Evolutionary conservation across 1,139 yeast species (phyloP), one percentile per base, ranked within the genome.

Genomic region (Geotrichum reessii): DNA sequence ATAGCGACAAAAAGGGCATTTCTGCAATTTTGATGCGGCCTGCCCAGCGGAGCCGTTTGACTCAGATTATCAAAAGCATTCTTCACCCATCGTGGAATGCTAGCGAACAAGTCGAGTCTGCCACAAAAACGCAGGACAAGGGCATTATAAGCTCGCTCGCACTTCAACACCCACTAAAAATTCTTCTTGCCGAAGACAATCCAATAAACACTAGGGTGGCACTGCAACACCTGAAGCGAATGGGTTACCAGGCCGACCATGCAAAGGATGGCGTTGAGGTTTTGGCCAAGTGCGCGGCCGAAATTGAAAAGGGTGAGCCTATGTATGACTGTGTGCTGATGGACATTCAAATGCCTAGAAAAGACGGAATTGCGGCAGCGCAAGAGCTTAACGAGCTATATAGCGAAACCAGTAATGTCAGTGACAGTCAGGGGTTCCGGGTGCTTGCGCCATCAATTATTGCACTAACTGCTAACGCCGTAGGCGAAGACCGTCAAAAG

Each of bases 331-430:
- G 79, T 52, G 75, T 80, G 2, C 71, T 80, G 58, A 80, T 80
- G 83, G 84, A 80, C 66, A 79, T 80, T 53, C 84, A 81, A 65
- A 79, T 81, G 81, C 84, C 84, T 2, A 70, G 77, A 22, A 79
- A 78, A 69, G 83, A 81, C 60, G 83, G 83, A 0, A 77, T 79
- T 48, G 78, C 79, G 8, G 78, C 82, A 0, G 77, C 82, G 0
- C 69, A 71, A 57, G 69, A 70, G 56, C 71, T 72, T 8, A 67
- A 66, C 31, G 71, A 63, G 44, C 60, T 64, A 6, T 75, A 72
- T 62, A 70, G 69, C 24, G 71, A 68, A 2, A 47, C 64, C 1
- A 37, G 44, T 8, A 37, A 8, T 8, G 44, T 37, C n/a, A 1
- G 14, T 6, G 44, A 37, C 44, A 6, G 44, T 9, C 44, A 37